phyloP scores from a whole-genome alignment of 345 rosid genomes.

The Aquilaria yunnanensis region DNA sequence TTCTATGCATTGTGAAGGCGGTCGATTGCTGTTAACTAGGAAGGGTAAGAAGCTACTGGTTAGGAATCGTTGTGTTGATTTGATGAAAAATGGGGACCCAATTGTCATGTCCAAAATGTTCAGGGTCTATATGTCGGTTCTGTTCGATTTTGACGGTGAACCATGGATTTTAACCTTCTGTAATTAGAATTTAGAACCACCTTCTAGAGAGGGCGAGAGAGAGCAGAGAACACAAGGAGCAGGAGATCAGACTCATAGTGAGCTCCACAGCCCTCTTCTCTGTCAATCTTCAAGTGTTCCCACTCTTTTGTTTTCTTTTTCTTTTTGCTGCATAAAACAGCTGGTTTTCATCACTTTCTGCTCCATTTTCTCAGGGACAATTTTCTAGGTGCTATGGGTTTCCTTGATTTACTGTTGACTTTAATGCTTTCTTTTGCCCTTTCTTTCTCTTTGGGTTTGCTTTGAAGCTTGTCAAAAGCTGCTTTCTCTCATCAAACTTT shows the following conservation, averaged over 20 bases:
- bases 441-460: slow-evolving; percentile 19
- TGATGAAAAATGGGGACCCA: too few relatives aligned
- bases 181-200: not conserved
- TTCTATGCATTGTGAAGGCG: too few relatives aligned
- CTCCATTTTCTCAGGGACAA: not conserved
- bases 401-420: slow-evolving; percentile 16
- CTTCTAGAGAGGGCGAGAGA: not conserved
- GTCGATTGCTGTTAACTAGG: too few relatives aligned
- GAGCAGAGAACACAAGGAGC: not conserved
- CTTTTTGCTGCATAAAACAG: not conserved
- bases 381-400: slow-evolving; percentile 23
- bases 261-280: slow-evolving; percentile 1
- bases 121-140: too few relatives aligned
- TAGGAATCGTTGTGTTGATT: too few relatives aligned
- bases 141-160: too few relatives aligned
- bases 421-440: slow-evolving; percentile 1
- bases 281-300: not conserved
- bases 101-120: too few relatives aligned
- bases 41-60: too few relatives aligned
- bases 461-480: slow-evolving; percentile 24
- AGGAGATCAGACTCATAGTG: slow-evolving; percentile 1
- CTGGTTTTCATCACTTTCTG: not conserved
- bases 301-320: not conserved
- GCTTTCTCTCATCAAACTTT: slow-evolving; percentile 9
- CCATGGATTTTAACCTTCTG: too few relatives aligned